Conservation (phyloP, 768 basidiomycete genomes). For the Leccinum broughii region DNA sequence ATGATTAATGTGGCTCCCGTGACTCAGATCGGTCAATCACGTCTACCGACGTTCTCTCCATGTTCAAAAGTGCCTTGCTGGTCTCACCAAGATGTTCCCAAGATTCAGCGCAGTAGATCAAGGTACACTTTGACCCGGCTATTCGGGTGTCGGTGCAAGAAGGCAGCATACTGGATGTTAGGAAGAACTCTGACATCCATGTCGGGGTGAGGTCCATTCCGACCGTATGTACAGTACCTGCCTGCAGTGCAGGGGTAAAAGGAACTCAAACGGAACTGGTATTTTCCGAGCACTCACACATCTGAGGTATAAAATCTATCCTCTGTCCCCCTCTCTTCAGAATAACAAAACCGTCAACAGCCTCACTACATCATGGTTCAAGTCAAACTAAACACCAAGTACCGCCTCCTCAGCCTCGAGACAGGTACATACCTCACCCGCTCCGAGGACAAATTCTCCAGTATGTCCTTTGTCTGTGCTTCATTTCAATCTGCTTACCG, state of each 20-base stretch:
- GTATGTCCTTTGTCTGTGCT: background rate
- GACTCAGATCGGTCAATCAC: too few species aligned
- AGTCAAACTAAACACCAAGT: background rate
- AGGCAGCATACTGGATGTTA: background rate
- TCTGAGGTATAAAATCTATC: background rate
- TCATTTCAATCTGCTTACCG: background rate
- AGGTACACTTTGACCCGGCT: background rate
- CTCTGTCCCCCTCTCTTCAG: background rate
- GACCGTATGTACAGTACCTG: background rate
- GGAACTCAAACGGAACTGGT: slow-evolving; percentile 33
- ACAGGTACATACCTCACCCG: background rate
- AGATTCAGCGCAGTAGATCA: background rate
- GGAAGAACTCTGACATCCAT: background rate
- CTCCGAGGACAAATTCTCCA: background rate
- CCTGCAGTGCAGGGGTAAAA: background rate
- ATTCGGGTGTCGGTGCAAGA: background rate
- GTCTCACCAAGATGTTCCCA: too few species aligned
- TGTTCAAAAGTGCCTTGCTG: too few species aligned
- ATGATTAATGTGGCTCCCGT: too few species aligned
- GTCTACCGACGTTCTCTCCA: too few species aligned
- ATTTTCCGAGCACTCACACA: background rate
- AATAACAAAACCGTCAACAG: background rate
- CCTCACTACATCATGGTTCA: background rate
- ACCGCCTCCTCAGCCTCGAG: background rate
- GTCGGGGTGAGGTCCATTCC: background rate